phyloP scores from a whole-genome alignment of 169 alveolate genomes.

The Babesia bovis region DNA sequence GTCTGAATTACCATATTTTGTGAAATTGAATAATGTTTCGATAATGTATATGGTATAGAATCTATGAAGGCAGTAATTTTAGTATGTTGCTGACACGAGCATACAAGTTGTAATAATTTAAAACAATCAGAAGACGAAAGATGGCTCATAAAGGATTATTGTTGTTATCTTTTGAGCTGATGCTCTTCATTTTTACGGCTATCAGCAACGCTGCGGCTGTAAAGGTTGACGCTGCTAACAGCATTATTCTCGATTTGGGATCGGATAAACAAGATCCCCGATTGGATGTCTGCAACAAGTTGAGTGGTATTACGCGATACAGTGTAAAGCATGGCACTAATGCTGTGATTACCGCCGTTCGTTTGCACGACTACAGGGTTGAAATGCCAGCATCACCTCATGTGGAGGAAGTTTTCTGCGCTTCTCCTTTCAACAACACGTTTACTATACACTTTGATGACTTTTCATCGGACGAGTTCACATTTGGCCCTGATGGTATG shows the following conservation, averaged over 20 bases:
- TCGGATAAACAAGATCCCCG: conserved; percentile 11
- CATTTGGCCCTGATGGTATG: conserved; percentile 11
- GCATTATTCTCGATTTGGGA: conserved; percentile 13
- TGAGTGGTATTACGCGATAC: conserved; percentile 36
- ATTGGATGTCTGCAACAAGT: conserved; percentile 9
- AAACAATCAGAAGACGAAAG: too few relatives aligned
- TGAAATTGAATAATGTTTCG: too few relatives aligned
- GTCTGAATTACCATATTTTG: too few relatives aligned
- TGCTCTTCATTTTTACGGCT: too few relatives aligned
- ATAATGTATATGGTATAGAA: too few relatives aligned
- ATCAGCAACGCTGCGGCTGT: too few relatives aligned
- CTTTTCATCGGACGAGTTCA: conserved; percentile 15
- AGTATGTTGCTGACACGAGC: too few relatives aligned
- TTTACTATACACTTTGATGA: conserved; percentile 36
- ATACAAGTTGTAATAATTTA: too few relatives aligned
- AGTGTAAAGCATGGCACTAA: conserved; percentile 8
- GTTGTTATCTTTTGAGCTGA: too few relatives aligned
- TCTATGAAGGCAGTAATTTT: too few relatives aligned
- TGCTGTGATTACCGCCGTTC: neutral
- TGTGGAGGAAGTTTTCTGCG: conserved; percentile 24
- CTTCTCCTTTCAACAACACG: conserved; percentile 46
- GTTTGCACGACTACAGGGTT: neutral
- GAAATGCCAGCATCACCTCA: neutral
- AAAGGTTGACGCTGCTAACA: neutral
- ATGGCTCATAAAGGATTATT: too few relatives aligned